Evolutionary conservation across 179 eudicot genomes (phyloP).

Genomic region (Spinacia oleracea): DNA sequence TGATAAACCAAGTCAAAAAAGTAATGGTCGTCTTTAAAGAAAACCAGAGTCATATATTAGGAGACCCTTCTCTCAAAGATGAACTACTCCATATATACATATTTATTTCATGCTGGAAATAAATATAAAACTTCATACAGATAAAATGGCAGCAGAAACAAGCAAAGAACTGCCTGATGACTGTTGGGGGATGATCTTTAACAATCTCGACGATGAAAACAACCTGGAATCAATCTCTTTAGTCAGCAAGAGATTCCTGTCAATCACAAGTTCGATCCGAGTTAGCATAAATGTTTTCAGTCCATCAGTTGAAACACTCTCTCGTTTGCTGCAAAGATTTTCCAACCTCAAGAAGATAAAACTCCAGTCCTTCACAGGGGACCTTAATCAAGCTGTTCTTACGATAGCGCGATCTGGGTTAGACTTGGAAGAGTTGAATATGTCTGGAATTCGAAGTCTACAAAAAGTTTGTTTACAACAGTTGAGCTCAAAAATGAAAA

Average conservation of each 20-base stretch:
- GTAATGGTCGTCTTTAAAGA: too few species aligned
- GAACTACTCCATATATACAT: too few species aligned
- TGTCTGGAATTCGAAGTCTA: slow-evolving; percentile 15
- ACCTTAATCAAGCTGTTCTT: slow-evolving; percentile 23
- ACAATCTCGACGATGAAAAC: slow-evolving; percentile 17
- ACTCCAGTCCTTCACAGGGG: slow-evolving; percentile 17
- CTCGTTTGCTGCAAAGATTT: slow-evolving; percentile 26
- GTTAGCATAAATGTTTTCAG: slow-evolving; percentile 20
- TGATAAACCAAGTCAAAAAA: not conserved
- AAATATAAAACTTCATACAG: not conserved
- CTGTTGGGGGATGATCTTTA: slow-evolving; percentile 40
- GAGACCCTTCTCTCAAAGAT: too few species aligned
- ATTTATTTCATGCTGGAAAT: not conserved
- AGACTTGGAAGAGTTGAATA: slow-evolving; percentile 31
- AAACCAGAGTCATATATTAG: not conserved
- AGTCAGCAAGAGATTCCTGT: slow-evolving; percentile 42
- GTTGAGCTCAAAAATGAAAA: slow-evolving; percentile 25
- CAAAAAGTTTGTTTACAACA: slow-evolving; percentile 23
- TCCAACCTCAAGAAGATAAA: slow-evolving; percentile 23
- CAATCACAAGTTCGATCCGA: slow-evolving; percentile 19
- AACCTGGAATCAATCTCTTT: slow-evolving; percentile 32
- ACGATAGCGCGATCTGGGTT: slow-evolving; percentile 30
- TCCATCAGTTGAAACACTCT: slow-evolving; percentile 25
- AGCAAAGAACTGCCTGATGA: slow-evolving; percentile 30
- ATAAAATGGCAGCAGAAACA: slow-evolving; percentile 26